phyloP scores from a whole-genome alignment of 1,284 basidiomycete genomes.

The Taiwanofungus camphoratus region DNA sequence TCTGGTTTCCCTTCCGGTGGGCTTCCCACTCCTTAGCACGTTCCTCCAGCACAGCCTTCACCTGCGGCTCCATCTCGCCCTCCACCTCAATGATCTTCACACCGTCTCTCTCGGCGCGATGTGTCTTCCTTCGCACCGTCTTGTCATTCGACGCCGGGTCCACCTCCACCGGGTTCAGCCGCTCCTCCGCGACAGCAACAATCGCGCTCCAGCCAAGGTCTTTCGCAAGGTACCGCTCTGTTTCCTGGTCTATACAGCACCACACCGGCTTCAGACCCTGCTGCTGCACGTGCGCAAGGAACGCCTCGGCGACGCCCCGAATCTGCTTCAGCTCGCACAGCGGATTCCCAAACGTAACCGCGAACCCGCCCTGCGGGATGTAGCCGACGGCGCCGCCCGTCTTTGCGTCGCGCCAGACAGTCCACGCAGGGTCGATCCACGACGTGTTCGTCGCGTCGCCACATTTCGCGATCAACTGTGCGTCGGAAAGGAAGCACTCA shows the following conservation, averaged over 20 bases:
- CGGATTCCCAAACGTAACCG: constrained; percentile 44
- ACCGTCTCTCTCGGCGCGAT: constrained; percentile 42
- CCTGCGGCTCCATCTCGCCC: constrained; percentile 34
- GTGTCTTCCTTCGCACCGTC: constrained; percentile 41
- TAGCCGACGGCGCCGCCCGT: constrained; percentile 47
- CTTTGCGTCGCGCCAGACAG: constrained; percentile 41
- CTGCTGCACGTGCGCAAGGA: constrained; percentile 32
- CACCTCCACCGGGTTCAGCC: constrained; percentile 38
- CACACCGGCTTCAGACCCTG: constrained; percentile 45
- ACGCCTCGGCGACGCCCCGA: constrained; percentile 35
- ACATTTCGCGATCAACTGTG: constrained; percentile 48
- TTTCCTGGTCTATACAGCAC: constrained; percentile 40
- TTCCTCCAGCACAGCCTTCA: constrained; percentile 34
- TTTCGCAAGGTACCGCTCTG: constrained; percentile 42
- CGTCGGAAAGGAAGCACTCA: background rate
- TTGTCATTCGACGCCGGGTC: constrained; percentile 37
- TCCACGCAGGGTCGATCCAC: constrained; percentile 50
- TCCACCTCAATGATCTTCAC: constrained; percentile 37
- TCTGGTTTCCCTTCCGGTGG: constrained; percentile 44
- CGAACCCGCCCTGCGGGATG: constrained; percentile 31
- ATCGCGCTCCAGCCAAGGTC: constrained; percentile 45
- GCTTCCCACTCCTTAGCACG: constrained; percentile 43
- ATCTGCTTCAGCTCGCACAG: constrained; percentile 41
- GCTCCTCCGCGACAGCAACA: constrained; percentile 46
- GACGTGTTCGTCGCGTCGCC: constrained; percentile 52